phyloP scores from a whole-genome alignment of 202 grass and related monocot genomes.

The Carex arenaria region DNA sequence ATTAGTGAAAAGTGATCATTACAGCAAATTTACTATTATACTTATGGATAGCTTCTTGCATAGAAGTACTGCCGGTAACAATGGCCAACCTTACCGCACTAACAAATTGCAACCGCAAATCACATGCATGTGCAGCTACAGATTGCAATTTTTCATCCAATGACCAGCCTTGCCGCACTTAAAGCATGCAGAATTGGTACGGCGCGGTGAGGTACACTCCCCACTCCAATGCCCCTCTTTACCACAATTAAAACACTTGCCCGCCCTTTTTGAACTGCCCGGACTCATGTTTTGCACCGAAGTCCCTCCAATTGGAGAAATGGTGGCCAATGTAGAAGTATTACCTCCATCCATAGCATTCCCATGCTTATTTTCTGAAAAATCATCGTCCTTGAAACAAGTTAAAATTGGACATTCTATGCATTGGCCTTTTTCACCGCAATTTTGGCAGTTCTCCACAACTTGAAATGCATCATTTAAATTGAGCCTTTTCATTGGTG shows the following conservation, averaged over 20 bases:
- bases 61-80: neutral
- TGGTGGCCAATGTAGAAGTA: neutral
- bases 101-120: neutral
- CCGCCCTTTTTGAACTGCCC: neutral
- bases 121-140: neutral
- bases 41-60: neutral
- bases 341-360: neutral
- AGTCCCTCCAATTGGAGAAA: neutral
- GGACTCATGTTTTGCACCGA: neutral
- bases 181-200: constrained; percentile 1
- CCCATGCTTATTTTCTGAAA: neutral
- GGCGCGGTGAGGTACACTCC: constrained; percentile 19
- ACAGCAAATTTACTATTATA: neutral
- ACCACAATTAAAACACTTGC: constrained; percentile 21
- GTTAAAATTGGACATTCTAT: neutral
- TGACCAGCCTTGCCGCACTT: constrained; percentile 30
- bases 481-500: constrained; percentile 20
- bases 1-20: neutral
- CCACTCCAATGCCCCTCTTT: constrained; percentile 27
- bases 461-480: neutral
- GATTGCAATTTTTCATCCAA: constrained; percentile 29
- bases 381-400: constrained; percentile 4
- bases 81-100: neutral
- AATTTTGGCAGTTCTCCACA: neutral
- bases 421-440: neutral